Conservation (phyloP, 306 rosid genomes). For the Dalbergia cochinchinensis region DNA sequence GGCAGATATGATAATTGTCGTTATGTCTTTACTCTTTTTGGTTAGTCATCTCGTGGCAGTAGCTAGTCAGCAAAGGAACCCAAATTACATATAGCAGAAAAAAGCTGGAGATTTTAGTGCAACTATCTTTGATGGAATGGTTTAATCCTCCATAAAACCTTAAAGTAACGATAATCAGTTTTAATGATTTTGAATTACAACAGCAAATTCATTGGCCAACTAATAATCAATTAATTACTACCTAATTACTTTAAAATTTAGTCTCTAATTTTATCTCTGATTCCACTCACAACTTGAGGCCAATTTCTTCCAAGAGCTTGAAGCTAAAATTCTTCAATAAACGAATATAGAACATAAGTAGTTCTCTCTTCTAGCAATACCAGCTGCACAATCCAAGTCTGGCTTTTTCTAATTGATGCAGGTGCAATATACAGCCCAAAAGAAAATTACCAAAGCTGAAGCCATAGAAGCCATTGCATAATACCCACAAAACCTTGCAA, state of each 20-base stretch:
- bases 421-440: conserved; percentile 34
- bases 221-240: neutral
- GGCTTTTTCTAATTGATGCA: conserved; percentile 6
- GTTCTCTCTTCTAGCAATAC: neutral
- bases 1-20: too few species aligned
- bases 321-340: conserved; percentile 12
- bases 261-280: neutral
- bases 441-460: conserved; percentile 47
- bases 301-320: conserved; percentile 6
- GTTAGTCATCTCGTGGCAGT: too few species aligned
- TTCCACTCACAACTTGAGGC: neutral
- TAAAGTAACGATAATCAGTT: neutral
- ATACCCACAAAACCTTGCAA: conserved; percentile 39
- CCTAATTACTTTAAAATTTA: neutral
- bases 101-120: neutral
- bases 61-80: neutral
- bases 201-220: neutral
- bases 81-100: neutral
- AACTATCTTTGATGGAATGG: neutral
- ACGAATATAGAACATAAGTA: neutral
- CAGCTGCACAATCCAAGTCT: neutral
- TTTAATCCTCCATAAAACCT: too few species aligned
- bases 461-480: conserved; percentile 49
- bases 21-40: too few species aligned
- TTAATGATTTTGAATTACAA: neutral